phyloP scores from a whole-genome alignment of 768 basidiomycete species.

The Boletus eberwhitei region DNA sequence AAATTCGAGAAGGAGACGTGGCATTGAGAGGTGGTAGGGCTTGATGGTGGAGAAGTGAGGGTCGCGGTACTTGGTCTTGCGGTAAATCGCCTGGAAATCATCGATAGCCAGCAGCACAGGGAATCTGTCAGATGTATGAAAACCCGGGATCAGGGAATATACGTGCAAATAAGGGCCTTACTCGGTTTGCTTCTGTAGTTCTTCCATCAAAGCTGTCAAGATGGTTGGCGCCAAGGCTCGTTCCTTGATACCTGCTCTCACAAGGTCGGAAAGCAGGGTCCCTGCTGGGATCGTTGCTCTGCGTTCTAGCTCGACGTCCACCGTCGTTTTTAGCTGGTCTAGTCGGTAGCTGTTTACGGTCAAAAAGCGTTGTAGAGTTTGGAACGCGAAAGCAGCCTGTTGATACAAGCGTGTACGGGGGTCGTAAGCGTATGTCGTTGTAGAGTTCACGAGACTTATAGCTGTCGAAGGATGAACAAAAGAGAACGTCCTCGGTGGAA shows the following conservation, averaged over 20 bases:
- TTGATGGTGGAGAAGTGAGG: slow-evolving; percentile 67
- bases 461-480: slow-evolving; percentile 31
- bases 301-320: slow-evolving; percentile 46
- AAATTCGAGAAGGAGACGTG: slow-evolving; percentile 74
- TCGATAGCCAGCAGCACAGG: slow-evolving; percentile 85
- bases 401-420: slow-evolving; percentile 72
- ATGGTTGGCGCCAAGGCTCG: slow-evolving; percentile 50
- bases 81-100: slow-evolving; percentile 81
- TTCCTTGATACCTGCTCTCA: slow-evolving; percentile 55
- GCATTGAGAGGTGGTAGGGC: slow-evolving; percentile 75
- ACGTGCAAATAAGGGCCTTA: slow-evolving; percentile 32
- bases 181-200: slow-evolving; percentile 63
- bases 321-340: slow-evolving; percentile 37
- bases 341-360: slow-evolving; percentile 54
- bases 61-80: slow-evolving; percentile 64
- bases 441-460: slow-evolving; percentile 66
- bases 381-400: slow-evolving; percentile 63
- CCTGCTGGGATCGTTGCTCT: slow-evolving; percentile 45
- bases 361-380: slow-evolving; percentile 59
- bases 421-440: slow-evolving; percentile 71
- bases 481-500: background rate
- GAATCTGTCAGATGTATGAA: slow-evolving; percentile 39
- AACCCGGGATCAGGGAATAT: background rate
- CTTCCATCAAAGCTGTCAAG: slow-evolving; percentile 54
- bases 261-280: slow-evolving; percentile 50